Evolutionary conservation across 208 protist species (phyloP).

Genomic region (Crithidia thermophila): DNA sequence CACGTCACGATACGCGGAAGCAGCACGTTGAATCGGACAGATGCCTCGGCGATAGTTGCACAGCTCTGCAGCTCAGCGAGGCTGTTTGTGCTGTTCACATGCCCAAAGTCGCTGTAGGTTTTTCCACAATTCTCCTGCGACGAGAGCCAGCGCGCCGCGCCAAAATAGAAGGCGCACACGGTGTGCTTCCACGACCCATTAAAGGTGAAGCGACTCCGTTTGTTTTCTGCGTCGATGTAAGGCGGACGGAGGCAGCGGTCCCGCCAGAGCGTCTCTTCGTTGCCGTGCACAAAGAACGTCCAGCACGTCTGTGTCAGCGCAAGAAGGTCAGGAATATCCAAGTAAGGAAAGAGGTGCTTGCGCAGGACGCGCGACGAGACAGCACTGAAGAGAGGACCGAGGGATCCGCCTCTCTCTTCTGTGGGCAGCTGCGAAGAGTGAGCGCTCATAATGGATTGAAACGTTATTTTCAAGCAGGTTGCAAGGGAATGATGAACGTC

Average conservation of each 20-base stretch:
- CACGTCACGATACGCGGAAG: constrained; percentile 7
- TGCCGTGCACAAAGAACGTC: constrained; percentile 27
- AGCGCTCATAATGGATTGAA: constrained; percentile 3
- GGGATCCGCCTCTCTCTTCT: neutral
- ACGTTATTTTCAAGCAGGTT: neutral
- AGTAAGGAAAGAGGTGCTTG: constrained; percentile 9
- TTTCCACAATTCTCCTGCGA: neutral
- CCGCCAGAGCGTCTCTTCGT: constrained; percentile 32
- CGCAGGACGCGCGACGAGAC: neutral
- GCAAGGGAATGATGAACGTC: constrained; percentile 1
- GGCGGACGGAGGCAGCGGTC: constrained; percentile 20
- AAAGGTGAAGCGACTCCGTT: constrained; percentile 33
- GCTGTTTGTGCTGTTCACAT: neutral
- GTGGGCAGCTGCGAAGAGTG: neutral
- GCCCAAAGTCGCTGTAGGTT: neutral
- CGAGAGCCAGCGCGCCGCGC: neutral
- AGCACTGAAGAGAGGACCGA: constrained; percentile 8
- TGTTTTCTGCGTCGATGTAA: constrained; percentile 26
- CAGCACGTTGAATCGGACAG: neutral
- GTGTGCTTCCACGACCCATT: constrained; percentile 45
- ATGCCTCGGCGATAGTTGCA: neutral
- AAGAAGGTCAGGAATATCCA: constrained; percentile 21
- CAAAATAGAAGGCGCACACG: constrained; percentile 8
- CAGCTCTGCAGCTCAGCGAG: neutral
- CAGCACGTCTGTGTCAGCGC: constrained; percentile 27